Evolutionary conservation across 441 rosid species (phyloP).

Genomic region (Bruguiera hainesii): DNA sequence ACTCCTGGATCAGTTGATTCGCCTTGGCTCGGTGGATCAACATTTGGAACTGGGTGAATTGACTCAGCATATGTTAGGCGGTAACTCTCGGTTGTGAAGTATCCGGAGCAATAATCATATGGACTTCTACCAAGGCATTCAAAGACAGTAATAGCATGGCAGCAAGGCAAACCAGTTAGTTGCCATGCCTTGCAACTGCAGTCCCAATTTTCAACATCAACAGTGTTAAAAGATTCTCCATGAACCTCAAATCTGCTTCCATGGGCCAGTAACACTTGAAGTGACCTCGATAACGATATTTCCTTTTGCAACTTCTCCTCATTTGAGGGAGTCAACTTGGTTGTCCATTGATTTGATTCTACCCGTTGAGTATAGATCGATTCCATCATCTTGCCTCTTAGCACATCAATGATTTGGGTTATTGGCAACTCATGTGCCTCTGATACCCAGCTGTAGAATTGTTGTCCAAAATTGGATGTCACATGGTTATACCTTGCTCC

Average conservation of each 20-base stretch:
- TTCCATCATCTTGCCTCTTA: conserved; percentile 30
- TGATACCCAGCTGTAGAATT: conserved; percentile 27
- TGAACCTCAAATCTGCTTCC: conserved; percentile 39
- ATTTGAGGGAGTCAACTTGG: conserved; percentile 25
- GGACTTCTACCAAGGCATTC: conserved; percentile 28
- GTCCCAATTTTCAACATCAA: conserved; percentile 34
- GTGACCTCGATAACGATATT: conserved; percentile 21
- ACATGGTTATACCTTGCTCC: conserved; percentile 40
- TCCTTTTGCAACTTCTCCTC: conserved; percentile 26
- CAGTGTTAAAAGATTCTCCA: conserved; percentile 32
- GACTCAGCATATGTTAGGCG: conserved; percentile 31
- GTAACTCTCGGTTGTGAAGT: conserved; percentile 32
- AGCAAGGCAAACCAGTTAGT: conserved; percentile 38
- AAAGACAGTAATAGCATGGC: conserved; percentile 39
- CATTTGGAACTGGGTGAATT: conserved; percentile 41
- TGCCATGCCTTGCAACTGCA: conserved; percentile 45
- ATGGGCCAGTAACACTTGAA: conserved; percentile 28
- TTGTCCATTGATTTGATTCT: conserved; percentile 25
- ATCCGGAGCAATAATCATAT: conserved; percentile 40
- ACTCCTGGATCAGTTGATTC: conserved; percentile 21
- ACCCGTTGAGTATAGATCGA: conserved; percentile 19
- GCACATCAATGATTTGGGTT: conserved; percentile 23
- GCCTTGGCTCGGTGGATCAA: conserved; percentile 26
- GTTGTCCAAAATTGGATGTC: conserved; percentile 38
- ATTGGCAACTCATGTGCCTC: conserved; percentile 29